Evolutionary conservation across 345 rosid species (phyloP), one percentile per base, ranked within the genome.

Genomic region (Mangifera indica): DNA sequence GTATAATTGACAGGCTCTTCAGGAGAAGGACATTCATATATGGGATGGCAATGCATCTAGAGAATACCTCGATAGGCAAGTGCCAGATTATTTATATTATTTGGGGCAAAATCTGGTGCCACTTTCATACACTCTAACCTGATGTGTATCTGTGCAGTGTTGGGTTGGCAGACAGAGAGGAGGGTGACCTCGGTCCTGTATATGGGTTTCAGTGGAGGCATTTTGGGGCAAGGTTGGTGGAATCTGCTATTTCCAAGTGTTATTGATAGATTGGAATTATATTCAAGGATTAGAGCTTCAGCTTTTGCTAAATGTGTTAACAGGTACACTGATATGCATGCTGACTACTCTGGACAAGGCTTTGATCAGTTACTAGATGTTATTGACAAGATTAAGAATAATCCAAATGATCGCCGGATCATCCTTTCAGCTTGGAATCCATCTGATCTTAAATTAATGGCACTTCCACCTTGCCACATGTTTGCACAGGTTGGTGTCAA

Each of bases 151-250:
- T 76, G 40, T 76, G 61, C 87, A 93, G 98, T 75, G 57, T 91
- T 73, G 99, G 95, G 64, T 70, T 96, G 79, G 84, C 75, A 62
- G 96, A 85, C 55, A 85, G 97, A 72, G 97, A 91, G 79, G 98
- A 87, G 76, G 98, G 97, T 76, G 98, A 96, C 84, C 81, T 96
- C 44, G 99, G 99, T 70, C 97, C 98, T 21, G 84, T 96, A 13
- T 96, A 91, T 79, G 98, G 99, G 63, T 96, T 96, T 80, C 99
- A 96, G 79, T 96, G 99, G 99, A 91, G 99, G 69, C 98, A 93
- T 79, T 96, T 93, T 85, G 99, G 98, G 67, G 98, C 99, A 48
- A 87, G 91, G 98, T 96, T 72, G 48, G 79, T 83, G 63, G 52
- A 37, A 73, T 59, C 65, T 52, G 61, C 46, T 60, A 67, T 61